Conservation (phyloP, 768 basidiomycete genomes). For the Gelatoporia subvermispora region DNA sequence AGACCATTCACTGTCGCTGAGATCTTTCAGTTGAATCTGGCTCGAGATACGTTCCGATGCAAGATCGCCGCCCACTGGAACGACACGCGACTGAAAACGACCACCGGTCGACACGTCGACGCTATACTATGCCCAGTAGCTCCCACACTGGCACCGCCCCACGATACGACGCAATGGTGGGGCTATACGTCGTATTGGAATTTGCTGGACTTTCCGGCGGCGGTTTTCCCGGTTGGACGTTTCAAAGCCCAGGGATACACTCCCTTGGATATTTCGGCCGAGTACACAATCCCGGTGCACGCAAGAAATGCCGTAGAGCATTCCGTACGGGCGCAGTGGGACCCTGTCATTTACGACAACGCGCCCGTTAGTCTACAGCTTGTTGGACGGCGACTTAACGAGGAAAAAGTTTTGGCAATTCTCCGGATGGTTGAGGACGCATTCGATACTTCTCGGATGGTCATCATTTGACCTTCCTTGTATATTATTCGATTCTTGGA, state of each 20-base stretch:
- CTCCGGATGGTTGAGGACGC: conserved; percentile 36
- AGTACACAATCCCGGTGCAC: conserved; percentile 1
- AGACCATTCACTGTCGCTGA: conserved; percentile 36
- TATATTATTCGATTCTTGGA: too few relatives aligned
- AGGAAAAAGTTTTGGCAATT: conserved; percentile 44
- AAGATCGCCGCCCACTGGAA: conserved; percentile 43
- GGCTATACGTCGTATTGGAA: conserved; percentile 51
- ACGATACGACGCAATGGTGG: conserved; percentile 45
- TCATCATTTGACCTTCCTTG: not conserved
- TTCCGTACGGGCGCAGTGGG: conserved; percentile 35
- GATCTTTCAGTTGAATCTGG: conserved; percentile 39
- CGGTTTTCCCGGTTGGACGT: conserved; percentile 42
- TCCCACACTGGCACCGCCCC: conserved; percentile 44
- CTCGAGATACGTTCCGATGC: conserved; percentile 38
- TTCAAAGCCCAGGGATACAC: conserved; percentile 22
- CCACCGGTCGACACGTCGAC: conserved; percentile 43
- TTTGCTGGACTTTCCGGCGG: conserved; percentile 43
- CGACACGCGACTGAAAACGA: conserved; percentile 29
- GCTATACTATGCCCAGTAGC: conserved; percentile 43
- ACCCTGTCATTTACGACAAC: conserved; percentile 36
- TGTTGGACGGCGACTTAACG: conserved; percentile 45
- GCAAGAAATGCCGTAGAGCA: conserved; percentile 34
- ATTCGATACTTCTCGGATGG: conserved; percentile 6
- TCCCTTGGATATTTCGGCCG: conserved; percentile 12
- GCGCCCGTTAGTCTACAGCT: conserved; percentile 45